Evolutionary conservation across 192 early-diverging fungal species (phyloP), one percentile per base, ranked within the genome.

Genomic region (Coemansia umbellata): DNA sequence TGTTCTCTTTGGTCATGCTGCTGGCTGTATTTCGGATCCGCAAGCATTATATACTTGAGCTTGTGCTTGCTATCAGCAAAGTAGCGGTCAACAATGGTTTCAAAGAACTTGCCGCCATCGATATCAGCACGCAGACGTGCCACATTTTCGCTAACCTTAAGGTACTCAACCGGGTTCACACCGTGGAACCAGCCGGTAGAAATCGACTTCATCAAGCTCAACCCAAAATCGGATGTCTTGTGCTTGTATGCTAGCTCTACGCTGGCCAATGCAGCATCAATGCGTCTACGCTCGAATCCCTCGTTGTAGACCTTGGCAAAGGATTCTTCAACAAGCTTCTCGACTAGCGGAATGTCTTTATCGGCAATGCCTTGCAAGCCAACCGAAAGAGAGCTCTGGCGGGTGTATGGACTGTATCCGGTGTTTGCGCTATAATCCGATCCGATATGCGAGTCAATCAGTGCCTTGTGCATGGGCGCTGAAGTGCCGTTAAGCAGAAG

Each of bases 211-310:
- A 91, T 89, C 18, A 96, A 56, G 8, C 64, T 73, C 67, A 98
- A 79, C 22, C 93, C 93, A 80, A 96, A 98, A 59, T 85, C 80
- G 0, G 89, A 83, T 4, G 84, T 91, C 75, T 91, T 88, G 79
- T 95, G 95, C 54, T 91, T 89, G 47, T 93, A 83, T 1, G 85
- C 86, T 18, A 98, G 80, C 70, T 98, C 95, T 37, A 91, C 86
- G 35, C 85, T 86, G 45, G 95, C 93, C 47, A 98, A 68, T 27
- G 88, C 85, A 15, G 87, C 88, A 47, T 93, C 91, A 9, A 96
- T 76, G 31, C 90, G 82, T 39, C 82, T 75, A 14, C 74, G 65
- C 54, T 88, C 85, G 50, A 95, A 92, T 8, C 93, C 94, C n/a
- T 85, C 75, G 42, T 79, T 60, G 15, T 79, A 74, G 11, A 82